Conservation (phyloP, 1,284 basidiomycete genomes). For the Cronartium quercuum region DNA sequence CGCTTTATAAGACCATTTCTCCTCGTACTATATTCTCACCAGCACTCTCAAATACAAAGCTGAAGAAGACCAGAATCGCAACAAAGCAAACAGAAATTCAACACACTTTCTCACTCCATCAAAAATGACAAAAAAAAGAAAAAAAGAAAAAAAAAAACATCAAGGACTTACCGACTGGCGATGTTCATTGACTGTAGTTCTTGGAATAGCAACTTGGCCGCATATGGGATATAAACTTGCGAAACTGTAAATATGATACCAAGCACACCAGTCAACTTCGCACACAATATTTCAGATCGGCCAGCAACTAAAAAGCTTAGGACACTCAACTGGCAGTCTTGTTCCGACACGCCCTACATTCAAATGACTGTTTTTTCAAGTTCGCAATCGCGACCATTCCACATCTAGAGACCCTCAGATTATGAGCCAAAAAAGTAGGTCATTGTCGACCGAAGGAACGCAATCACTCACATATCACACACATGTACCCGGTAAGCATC, state of each 20-base stretch:
- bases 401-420: slow-evolving; percentile 57
- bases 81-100: not conserved
- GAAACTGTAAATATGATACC: slow-evolving; percentile 45
- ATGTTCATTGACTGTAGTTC: slow-evolving; percentile 56
- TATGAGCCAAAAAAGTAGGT: slow-evolving; percentile 19
- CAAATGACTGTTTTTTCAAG: slow-evolving; percentile 58
- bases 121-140: not conserved
- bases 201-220: slow-evolving; percentile 74
- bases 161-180: slow-evolving; percentile 42
- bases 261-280: not conserved
- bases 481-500: slow-evolving; percentile 94
- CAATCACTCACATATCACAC: slow-evolving; percentile 74
- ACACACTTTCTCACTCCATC: not conserved
- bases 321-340: slow-evolving; percentile 86
- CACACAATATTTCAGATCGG: not conserved
- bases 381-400: slow-evolving; percentile 92
- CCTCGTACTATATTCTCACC: slow-evolving; percentile 38
- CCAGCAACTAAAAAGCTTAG: slow-evolving; percentile 65
- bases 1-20: slow-evolving; percentile 37
- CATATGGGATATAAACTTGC: slow-evolving; percentile 51
- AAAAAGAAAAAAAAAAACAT: not conserved
- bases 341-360: slow-evolving; percentile 84
- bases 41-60: slow-evolving; percentile 38
- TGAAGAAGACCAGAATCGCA: not conserved
- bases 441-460: slow-evolving; percentile 7